Base-by-base conservation (phyloP, 495 filamentous ascomycete genomes). In the Durotheca rogersii region DNA sequence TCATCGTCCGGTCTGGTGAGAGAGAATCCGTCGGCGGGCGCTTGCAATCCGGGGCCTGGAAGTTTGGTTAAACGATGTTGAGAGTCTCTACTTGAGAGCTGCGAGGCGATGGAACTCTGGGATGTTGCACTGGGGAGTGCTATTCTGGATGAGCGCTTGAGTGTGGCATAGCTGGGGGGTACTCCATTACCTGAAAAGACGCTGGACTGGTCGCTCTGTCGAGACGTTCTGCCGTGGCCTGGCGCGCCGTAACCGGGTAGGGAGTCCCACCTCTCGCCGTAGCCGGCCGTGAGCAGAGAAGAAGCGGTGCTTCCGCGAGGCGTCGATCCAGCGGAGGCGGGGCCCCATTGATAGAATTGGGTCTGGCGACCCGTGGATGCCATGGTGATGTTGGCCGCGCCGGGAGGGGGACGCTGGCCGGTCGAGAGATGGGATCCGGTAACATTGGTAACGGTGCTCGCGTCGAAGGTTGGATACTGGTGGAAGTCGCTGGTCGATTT, bases 391-490 rank as follows among this genome's bases (percentile, higher is more conserved):
- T 84, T 83, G 4, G 75, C 71, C 12, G 69, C 53, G 62, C 82
- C 79, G 15, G 89, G 85, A 17, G 86, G 83, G 11, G 87, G 86
- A 52, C 90, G 81, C 23, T 84, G 82, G 10, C 81, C 82, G 7
- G n/a, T n/a, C n/a, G 82, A 80, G 17, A 79, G 76, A 55, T 88
- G 82, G 9, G 83, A 78, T 41, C 72, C 73, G 14, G 70, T 63
- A 52, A 75, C 76, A 20, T 67, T 67, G 43, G 71, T 61, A 15
- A 73, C 72, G 30, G 69, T 60, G 27, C 69, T 60, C 11, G 82
- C 75, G 46, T 87, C 81, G 72, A 87, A 84, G 14, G 77, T 79
- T 6, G 90, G 90, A 69, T 96, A 95, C 61, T 96, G 92, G 67
- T 96, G 89, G 62, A 82, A 96, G 61, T 96, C 92, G 36, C 75